Conservation (phyloP, 108 stramenopile species). For the Fistulifera solaris region DNA sequence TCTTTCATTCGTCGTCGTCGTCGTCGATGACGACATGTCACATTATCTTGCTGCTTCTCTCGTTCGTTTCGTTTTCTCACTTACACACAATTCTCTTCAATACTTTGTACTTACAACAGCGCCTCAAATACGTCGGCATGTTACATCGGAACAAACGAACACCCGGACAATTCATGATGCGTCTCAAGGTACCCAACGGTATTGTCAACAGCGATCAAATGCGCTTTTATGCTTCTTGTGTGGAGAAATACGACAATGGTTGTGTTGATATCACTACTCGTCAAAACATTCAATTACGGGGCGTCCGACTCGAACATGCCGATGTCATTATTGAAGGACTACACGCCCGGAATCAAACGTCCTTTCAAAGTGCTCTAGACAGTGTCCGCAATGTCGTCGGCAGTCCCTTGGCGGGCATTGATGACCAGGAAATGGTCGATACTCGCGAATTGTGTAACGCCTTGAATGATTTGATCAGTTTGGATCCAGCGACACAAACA, state of each 20-base stretch:
- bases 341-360: constrained; percentile 78
- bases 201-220: constrained; percentile 85
- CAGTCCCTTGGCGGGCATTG: constrained; percentile 86
- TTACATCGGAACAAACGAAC: constrained; percentile 87
- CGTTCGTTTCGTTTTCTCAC: background rate
- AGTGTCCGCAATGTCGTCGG: constrained; percentile 92
- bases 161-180: constrained; percentile 94
- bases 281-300: constrained; percentile 87
- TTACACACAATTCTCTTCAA: background rate
- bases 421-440: constrained; percentile 84
- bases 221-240: constrained; percentile 73
- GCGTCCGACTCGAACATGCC: constrained; percentile 85
- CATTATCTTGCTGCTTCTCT: background rate
- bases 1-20: background rate
- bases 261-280: constrained; percentile 93
- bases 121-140: constrained; percentile 90
- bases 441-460: constrained; percentile 77
- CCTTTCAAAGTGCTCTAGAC: constrained; percentile 84
- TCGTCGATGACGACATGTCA: background rate
- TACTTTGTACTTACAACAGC: too few species aligned
- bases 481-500: constrained; percentile 62
- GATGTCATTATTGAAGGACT: constrained; percentile 79
- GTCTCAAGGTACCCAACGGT: constrained; percentile 88
- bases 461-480: constrained; percentile 75
- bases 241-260: constrained; percentile 77